These are phyloP conservation scores for Microdochium paspali DNA, from an alignment of 2,329 filamentous ascomycete genomes.

Conservation along the genomic window DNA sequence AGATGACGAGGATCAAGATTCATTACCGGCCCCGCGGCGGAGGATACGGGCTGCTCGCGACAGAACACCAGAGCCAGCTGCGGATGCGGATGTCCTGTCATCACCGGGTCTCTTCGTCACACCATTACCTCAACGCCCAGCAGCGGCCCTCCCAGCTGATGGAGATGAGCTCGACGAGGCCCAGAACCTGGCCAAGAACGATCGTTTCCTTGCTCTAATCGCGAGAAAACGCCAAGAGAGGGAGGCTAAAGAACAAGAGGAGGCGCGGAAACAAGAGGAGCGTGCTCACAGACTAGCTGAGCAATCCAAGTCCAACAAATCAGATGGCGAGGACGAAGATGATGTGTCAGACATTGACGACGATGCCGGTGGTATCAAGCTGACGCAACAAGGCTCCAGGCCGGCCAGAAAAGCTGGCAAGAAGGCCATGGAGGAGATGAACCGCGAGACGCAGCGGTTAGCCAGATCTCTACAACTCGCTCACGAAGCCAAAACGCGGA, in stretches of 20 bases:
- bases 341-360: constrained; percentile 50
- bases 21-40: constrained; percentile 12
- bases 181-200: constrained; percentile 31
- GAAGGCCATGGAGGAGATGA: constrained; percentile 91
- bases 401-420: constrained; percentile 83
- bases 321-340: constrained; percentile 39
- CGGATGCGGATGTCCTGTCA: constrained; percentile 19
- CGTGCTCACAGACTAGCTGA: constrained; percentile 29
- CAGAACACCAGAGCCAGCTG: constrained; percentile 15
- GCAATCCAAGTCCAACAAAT: constrained; percentile 17
- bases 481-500: constrained; percentile 83
- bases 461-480: constrained; percentile 82
- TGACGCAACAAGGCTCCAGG: constrained; percentile 58
- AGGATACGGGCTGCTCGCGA: constrained; percentile 12
- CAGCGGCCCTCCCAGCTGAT: constrained; percentile 21
- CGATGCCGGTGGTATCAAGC: constrained; percentile 50
- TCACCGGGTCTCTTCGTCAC: constrained; percentile 50
- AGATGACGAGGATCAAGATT: constrained; percentile 17
- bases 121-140: constrained; percentile 23
- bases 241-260: constrained; percentile 53
- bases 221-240: constrained; percentile 65
- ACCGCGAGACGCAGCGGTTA: constrained; percentile 86
- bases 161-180: constrained; percentile 39
- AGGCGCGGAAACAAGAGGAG: constrained; percentile 37
- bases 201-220: constrained; percentile 63